Evolutionary conservation across 2,329 filamentous ascomycete genomes (phyloP).

Genomic region (Tothia fuscella): DNA sequence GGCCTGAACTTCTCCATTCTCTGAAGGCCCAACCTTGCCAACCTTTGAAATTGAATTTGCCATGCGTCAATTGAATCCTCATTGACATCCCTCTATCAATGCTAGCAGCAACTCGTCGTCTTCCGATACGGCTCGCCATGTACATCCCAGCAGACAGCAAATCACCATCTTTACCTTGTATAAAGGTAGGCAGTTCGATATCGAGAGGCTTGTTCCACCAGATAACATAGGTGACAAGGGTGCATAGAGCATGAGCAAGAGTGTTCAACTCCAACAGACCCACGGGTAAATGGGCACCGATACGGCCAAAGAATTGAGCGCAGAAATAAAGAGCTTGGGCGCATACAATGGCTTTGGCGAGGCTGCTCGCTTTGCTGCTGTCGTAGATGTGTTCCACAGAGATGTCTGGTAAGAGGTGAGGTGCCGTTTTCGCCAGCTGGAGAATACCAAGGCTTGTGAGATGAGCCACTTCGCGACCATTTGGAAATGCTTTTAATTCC

Average conservation of each 20-base stretch:
- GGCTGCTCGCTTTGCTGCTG: constrained; percentile 6
- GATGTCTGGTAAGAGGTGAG: constrained; percentile 4
- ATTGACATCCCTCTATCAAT: too few species aligned
- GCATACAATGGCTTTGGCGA: constrained; percentile 13
- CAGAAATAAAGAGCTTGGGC: constrained; percentile 23
- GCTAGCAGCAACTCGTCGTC: too few species aligned
- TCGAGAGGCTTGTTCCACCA: background rate
- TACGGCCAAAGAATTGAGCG: constrained; percentile 18
- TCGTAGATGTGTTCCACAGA: constrained; percentile 7
- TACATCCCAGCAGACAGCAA: background rate
- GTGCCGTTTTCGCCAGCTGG: constrained; percentile 7
- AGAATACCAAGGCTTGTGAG: constrained; percentile 9
- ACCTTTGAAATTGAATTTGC: too few species aligned
- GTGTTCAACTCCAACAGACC: constrained; percentile 51
- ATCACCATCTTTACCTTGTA: background rate
- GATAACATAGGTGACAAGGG: constrained; percentile 20
- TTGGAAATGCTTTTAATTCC: background rate
- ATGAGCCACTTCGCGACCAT: background rate
- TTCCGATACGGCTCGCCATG: too few species aligned
- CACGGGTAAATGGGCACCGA: constrained; percentile 17
- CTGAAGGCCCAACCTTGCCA: too few species aligned
- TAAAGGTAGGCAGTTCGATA: background rate
- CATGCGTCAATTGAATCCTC: too few species aligned
- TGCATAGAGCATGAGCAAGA: constrained; percentile 36
- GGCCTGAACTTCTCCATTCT: too few species aligned